Base-by-base conservation (phyloP, 1,139 yeast genomes). In the Candida sojae region DNA sequence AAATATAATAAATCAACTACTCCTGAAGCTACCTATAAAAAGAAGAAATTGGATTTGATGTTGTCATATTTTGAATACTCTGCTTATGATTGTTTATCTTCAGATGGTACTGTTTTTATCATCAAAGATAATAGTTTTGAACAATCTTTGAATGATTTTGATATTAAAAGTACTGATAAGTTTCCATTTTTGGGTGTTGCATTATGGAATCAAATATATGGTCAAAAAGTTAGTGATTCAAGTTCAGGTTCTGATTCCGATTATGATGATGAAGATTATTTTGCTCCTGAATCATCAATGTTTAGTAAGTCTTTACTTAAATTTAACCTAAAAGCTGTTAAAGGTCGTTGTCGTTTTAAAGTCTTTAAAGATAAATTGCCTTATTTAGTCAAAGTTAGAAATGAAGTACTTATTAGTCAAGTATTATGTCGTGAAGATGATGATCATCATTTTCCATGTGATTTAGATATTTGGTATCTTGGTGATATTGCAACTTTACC, bases 401-500 rank as follows among this genome's bases (percentile, higher is more conserved):
- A 68, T 49, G 57, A 59, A 29, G 64, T 33, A 3, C 42, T 48
- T n/a, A 48, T 48, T 6, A 48, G 42, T 10, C 32, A 48, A 29
- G 33, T 48, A 13, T 48, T 48, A 38, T 41, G 49, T 37, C 46
- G 47, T 35, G 35, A 41, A 29, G 39, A 44, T 31, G 46, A 43
- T 26, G 42, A 33, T 25, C 45, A 46, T 41, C 51, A 48, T 38
- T 46, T 46, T 28, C 51, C 51, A 11, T 34, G 37, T 28, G 50
- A 49, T 36, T 40, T 50, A 12, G 46, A 50, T 39, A 64, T 71
- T 48, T 72, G 77, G 77, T 72, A 72, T 56, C 64, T 72, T 50
- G 64, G 67, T 57, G 77, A 72, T 56, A 61, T 72, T 49, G 75
- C 76, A 31, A 67, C 71, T 39, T 59, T 71, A 44, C 77, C 77